Percentiles rank a stretch among this genome's conserved stretches.
These are phyloP conservation scores for Schizonepeta tenuifolia DNA, from an alignment of 257 asterid species.

Conservation along the genomic window DNA sequence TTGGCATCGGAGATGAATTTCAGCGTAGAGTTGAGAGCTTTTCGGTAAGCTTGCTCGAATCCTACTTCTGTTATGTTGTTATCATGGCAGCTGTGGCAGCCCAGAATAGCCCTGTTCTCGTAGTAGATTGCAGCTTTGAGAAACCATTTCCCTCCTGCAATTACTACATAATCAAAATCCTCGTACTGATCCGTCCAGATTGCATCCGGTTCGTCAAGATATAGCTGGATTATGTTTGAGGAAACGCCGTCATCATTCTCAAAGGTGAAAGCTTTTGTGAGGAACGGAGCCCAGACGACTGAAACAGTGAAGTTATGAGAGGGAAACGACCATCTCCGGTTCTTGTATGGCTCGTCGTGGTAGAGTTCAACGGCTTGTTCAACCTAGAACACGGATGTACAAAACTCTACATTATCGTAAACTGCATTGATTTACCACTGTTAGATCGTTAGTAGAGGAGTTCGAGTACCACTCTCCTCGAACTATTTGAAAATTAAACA, in stretches of 20 bases:
- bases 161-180: slow-evolving; percentile 51
- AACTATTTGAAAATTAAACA: too few species aligned
- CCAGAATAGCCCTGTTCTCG: slow-evolving; percentile 54
- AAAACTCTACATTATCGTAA: neutral
- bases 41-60: slow-evolving; percentile 54
- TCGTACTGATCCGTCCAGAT: slow-evolving; percentile 61
- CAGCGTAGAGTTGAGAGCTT: slow-evolving; percentile 56
- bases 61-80: slow-evolving; percentile 66
- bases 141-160: slow-evolving; percentile 85
- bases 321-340: slow-evolving; percentile 74
- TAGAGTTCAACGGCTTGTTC: slow-evolving; percentile 66
- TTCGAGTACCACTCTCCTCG: too few species aligned
- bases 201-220: slow-evolving; percentile 64
- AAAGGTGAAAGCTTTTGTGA: slow-evolving; percentile 54
- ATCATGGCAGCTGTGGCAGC: slow-evolving; percentile 72
- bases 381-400: slow-evolving; percentile 42
- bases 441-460: too few species aligned
- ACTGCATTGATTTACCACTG: too few species aligned
- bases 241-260: slow-evolving; percentile 77
- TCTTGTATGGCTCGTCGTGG: slow-evolving; percentile 67
- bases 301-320: slow-evolving; percentile 59
- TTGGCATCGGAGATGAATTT: slow-evolving; percentile 41
- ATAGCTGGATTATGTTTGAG: slow-evolving; percentile 55
- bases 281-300: slow-evolving; percentile 75
- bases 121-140: slow-evolving; percentile 65